These are phyloP conservation scores for Oryza punctata DNA, from an alignment of 176 grass and related monocot species.

Conservation along the genomic window DNA sequence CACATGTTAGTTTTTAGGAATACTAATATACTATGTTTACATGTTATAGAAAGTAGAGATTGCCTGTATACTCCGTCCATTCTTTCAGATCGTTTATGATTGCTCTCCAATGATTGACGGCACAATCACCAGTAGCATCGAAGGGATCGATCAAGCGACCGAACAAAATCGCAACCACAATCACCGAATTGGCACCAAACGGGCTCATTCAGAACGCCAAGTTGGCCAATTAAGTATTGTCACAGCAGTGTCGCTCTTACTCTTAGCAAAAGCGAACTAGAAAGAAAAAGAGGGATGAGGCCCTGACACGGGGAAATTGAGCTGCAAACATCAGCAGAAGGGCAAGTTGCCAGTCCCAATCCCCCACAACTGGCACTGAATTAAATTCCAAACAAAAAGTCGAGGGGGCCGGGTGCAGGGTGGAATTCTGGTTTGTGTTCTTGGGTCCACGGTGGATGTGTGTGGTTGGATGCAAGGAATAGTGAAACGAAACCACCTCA, in stretches of 20 bases:
- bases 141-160: neutral
- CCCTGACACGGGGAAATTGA: neutral
- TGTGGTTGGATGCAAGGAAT: conserved; percentile 45
- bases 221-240: conserved; percentile 39
- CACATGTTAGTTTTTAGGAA: too few relatives aligned
- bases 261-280: conserved; percentile 6
- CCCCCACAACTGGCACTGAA: conserved; percentile 50
- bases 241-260: neutral
- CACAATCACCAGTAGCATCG: conserved; percentile 3
- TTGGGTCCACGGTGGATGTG: conserved; percentile 53
- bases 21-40: too few relatives aligned
- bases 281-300: conserved; percentile 15
- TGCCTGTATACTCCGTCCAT: neutral
- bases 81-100: conserved; percentile 27
- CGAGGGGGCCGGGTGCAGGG: conserved; percentile 1
- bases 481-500: conserved; percentile 38
- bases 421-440: conserved; percentile 36
- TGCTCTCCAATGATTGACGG: conserved; percentile 36
- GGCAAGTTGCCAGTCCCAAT: conserved; percentile 61
- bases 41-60: too few relatives aligned
- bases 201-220: conserved; percentile 37
- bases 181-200: conserved; percentile 46
- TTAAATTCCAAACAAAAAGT: conserved; percentile 40
- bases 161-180: conserved; percentile 36
- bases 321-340: conserved; percentile 49